Base-by-base conservation (phyloP, 2,329 filamentous ascomycete genomes). In the Emericellopsis atlantica region DNA sequence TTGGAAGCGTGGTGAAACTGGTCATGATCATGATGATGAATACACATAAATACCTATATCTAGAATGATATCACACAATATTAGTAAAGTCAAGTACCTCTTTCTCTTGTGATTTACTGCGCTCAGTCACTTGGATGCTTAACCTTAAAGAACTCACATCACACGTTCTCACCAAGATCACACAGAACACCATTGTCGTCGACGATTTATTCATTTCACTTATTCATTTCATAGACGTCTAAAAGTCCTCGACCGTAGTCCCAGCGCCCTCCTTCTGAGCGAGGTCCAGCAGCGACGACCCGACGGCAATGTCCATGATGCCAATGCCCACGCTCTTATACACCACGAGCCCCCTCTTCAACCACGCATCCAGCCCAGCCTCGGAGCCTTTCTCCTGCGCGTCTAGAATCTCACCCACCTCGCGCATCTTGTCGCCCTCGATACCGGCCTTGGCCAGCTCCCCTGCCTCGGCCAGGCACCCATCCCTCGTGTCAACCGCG, bases 261-360 rank as follows among this genome's bases (percentile, higher is more conserved):
- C 32, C 32, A 9, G 18, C 32, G n/a, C 32, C 32, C 32, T 12
- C n/a, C 18, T 21, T 21, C 9, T 35, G n/a, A 4, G 32, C 32
- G 4, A 35, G 32, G 5, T 35, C 18, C 9, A 35, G 32, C 8
- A 35, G 32, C n/a, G 32, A 10, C 9, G 32, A 10, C 4, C 32
- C 32, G 18, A 35, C 32, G 18, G 32, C 32, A 35, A 35, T 35
- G 32, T 84, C 80, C 76, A 82, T 83, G 45, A 84, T 53, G 0
- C 78, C 79, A 41, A 83, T 55, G 0, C 80, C 80, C 4, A 84
- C 78, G 48, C 74, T 74, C 66, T 84, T 84, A 52, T 79, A 84
- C 29, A 84, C 73, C 1, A 83, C 72, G 53, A 82, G 79, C 0
- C 79, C 80, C 37, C 62, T 65, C 45, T 72, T 66, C 39, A 81